Conservation (phyloP, 345 rosid species). For the Dimocarpus longan region DNA sequence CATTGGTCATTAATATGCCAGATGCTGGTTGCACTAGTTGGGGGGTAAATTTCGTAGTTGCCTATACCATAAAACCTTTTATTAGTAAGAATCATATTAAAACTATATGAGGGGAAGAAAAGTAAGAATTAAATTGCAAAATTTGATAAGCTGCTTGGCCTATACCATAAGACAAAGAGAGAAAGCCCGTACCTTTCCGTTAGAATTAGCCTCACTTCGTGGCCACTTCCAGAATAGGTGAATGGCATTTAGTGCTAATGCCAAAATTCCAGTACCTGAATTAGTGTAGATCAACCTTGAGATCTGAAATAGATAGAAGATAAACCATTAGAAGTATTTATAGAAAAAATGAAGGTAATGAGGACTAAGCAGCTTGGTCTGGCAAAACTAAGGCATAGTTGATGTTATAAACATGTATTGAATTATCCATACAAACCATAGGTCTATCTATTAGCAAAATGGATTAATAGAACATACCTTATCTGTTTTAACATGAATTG, state of each 20-base stretch:
- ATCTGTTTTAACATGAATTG: conserved; percentile 27
- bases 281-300: conserved; percentile 42
- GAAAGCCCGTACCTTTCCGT: conserved; percentile 33
- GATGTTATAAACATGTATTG: not conserved
- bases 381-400: not conserved
- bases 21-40: conserved; percentile 30
- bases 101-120: not conserved
- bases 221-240: conserved; percentile 49
- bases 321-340: conserved; percentile 1
- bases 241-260: conserved; percentile 37
- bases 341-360: not conserved
- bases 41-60: conserved; percentile 41
- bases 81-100: not conserved
- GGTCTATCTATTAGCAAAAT: not conserved
- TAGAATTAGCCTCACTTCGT: conserved; percentile 25
- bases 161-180: not conserved
- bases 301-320: conserved; percentile 30
- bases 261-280: conserved; percentile 45
- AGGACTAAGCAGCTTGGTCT: not conserved
- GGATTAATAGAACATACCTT: conserved; percentile 27
- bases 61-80: conserved; percentile 28
- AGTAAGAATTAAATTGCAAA: not conserved
- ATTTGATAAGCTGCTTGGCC: not conserved
- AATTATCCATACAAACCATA: not conserved
- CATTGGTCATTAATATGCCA: conserved; percentile 43